These are phyloP conservation scores for Ganoderma resinaceum DNA, from an alignment of 1,284 basidiomycete species.

Conservation along the genomic window DNA sequence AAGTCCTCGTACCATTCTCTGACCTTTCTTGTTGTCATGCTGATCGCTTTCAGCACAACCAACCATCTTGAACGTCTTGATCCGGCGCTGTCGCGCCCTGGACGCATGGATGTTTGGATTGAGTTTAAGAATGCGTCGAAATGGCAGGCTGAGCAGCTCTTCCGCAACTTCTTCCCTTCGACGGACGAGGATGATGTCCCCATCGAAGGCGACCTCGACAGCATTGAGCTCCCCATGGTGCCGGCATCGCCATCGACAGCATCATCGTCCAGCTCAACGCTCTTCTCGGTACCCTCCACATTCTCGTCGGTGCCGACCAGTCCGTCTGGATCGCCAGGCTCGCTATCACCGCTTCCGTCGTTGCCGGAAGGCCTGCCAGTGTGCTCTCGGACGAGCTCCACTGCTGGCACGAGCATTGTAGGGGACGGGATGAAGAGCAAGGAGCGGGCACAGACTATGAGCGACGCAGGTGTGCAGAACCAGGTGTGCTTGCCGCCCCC, in stretches of 20 bases:
- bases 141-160: constrained; percentile 83
- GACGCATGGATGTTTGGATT: constrained; percentile 90
- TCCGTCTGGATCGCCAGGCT: constrained; percentile 34
- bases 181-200: constrained; percentile 55
- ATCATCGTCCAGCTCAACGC: constrained; percentile 39
- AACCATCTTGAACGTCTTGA: constrained; percentile 87
- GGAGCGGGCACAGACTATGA: constrained; percentile 28
- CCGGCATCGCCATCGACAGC: constrained; percentile 41
- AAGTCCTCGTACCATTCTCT: constrained; percentile 34
- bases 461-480: constrained; percentile 55
- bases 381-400: constrained; percentile 27
- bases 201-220: constrained; percentile 57
- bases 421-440: constrained; percentile 16
- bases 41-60: constrained; percentile 60
- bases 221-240: constrained; percentile 52
- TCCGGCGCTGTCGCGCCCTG: constrained; percentile 83
- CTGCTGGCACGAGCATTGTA: constrained; percentile 25
- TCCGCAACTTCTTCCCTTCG: constrained; percentile 87
- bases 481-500: constrained; percentile 69
- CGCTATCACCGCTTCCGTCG: constrained; percentile 39
- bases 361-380: constrained; percentile 30
- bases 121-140: constrained; percentile 86
- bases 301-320: constrained; percentile 35
- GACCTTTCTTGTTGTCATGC: neutral
- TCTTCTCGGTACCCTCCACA: constrained; percentile 40